Conservation (phyloP, 495 filamentous ascomycete genomes). For the Neurospora sp. region DNA sequence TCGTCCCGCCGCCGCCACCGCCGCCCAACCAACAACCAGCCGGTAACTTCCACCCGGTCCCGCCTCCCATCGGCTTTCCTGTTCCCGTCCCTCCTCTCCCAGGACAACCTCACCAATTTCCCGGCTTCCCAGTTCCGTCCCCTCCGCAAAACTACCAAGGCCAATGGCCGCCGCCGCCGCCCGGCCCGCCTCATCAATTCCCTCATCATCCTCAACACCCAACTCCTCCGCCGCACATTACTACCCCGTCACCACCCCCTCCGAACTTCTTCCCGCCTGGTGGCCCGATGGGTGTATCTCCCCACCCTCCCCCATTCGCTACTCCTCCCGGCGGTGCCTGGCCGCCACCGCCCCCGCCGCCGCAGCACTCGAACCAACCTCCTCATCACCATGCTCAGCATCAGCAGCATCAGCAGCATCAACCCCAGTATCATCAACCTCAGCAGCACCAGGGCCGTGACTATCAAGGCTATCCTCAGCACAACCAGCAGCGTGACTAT, state of each 20-base stretch:
- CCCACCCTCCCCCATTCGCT: background rate
- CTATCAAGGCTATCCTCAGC: background rate
- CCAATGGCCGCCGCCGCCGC: background rate
- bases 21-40: background rate
- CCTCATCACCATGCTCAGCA: background rate
- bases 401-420: background rate
- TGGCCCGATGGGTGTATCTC: background rate
- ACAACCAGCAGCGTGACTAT: background rate
- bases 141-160: background rate
- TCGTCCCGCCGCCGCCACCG: background rate
- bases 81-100: slow-evolving; percentile 9
- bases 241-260: background rate
- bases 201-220: background rate
- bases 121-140: slow-evolving; percentile 16
- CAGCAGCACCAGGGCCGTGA: background rate
- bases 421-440: background rate
- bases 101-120: slow-evolving; percentile 17
- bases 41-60: background rate
- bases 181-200: background rate
- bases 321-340: background rate
- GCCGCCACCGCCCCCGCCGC: background rate
- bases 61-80: background rate
- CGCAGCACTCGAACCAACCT: background rate
- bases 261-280: background rate
- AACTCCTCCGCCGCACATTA: background rate